Percentiles rank a stretch among this genome's conserved stretches.
Conservation (phyloP, 345 rosid genomes). For the Barbarea vulgaris region DNA sequence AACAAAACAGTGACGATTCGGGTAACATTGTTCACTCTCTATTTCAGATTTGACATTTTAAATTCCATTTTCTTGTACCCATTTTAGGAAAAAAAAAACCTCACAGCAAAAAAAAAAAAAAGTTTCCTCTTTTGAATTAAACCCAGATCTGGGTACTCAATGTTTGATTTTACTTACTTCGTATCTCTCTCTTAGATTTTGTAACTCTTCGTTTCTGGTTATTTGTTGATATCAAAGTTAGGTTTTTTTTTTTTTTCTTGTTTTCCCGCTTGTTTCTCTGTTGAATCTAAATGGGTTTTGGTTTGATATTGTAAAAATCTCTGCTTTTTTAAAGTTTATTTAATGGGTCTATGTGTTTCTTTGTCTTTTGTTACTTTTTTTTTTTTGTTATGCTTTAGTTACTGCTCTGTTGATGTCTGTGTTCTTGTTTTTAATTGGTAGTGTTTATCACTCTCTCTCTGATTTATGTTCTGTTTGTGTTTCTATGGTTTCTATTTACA, state of each 20-base stretch:
- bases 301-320: slow-evolving; percentile 31
- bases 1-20: not conserved
- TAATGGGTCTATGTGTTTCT: slow-evolving; percentile 30
- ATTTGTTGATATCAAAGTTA: slow-evolving; percentile 5
- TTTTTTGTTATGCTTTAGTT: slow-evolving; percentile 14
- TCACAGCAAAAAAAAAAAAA: not conserved
- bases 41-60: slow-evolving; percentile 11
- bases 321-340: slow-evolving; percentile 32
- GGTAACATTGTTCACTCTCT: not conserved
- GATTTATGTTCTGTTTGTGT: slow-evolving; percentile 17
- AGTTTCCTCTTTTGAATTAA: slow-evolving; percentile 19
- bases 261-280: slow-evolving; percentile 29
- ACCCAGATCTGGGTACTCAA: slow-evolving; percentile 36
- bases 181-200: not conserved
- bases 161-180: slow-evolving; percentile 7
- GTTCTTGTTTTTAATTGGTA: slow-evolving; percentile 8
- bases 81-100: not conserved
- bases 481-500: slow-evolving; percentile 30
- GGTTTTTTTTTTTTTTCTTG: not conserved
- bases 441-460: slow-evolving; percentile 14
- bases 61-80: not conserved
- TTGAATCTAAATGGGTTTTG: slow-evolving; percentile 29
- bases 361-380: slow-evolving; percentile 19
- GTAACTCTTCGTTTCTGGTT: not conserved
- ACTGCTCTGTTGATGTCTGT: not conserved